phyloP scores from a whole-genome alignment of 345 rosid species.

The Lenwebbia sp. region DNA sequence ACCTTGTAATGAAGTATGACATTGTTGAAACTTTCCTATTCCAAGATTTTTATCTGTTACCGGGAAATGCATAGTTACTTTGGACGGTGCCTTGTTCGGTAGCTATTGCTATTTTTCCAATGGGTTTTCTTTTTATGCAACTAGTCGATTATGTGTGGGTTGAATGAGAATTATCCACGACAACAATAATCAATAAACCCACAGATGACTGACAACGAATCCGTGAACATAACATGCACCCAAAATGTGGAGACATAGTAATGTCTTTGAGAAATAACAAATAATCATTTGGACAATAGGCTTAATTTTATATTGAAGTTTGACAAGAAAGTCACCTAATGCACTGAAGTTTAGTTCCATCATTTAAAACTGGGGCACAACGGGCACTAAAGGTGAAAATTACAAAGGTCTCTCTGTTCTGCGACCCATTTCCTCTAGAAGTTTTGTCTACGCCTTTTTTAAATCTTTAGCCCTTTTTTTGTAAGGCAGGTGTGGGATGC shows the following conservation, averaged over 20 bases:
- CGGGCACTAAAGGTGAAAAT: not conserved
- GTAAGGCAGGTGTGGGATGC: not conserved
- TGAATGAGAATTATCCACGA: not conserved
- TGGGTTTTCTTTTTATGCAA: not conserved
- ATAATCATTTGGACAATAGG: not conserved
- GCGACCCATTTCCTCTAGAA: not conserved
- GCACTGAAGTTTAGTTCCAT: not conserved
- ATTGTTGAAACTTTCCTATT: not conserved
- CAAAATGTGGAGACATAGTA: not conserved
- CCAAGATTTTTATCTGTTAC: not conserved
- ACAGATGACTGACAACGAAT: not conserved
- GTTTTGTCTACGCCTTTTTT: not conserved
- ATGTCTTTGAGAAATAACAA: not conserved
- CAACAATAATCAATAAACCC: not conserved
- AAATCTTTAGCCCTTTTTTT: not conserved
- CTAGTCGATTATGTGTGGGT: not conserved
- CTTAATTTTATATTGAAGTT: not conserved
- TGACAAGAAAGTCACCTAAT: not conserved
- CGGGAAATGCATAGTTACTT: not conserved
- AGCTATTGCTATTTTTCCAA: not conserved
- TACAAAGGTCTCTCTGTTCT: not conserved
- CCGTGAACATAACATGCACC: not conserved
- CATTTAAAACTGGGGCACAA: not conserved
- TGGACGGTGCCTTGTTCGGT: not conserved
- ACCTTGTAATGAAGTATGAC: not conserved